Base-by-base conservation (phyloP, 176 grass and related monocot genomes). In the Tillandsia leiboldiana region DNA sequence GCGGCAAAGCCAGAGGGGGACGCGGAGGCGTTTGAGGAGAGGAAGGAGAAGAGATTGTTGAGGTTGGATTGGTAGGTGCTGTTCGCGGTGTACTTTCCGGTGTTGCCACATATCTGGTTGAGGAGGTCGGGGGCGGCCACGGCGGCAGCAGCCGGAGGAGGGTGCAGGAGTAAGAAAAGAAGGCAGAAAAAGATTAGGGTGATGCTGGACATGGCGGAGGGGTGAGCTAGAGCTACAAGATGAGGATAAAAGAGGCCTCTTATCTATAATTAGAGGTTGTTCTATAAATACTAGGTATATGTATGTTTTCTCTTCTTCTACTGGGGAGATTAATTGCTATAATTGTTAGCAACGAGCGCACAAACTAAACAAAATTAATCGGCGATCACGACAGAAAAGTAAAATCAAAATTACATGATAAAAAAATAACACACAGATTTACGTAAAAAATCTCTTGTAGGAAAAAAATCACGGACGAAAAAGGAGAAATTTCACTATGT, bases 51-150 rank as follows among this genome's bases (percentile, higher is more conserved):
- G 73, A 77, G 12, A 42, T 70, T 9, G 69, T 75, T 68, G 18
- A 88, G 76, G 47, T 88, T 83, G 29, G 77, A 23, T 20, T 83
- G 67, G 67, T 92, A 92, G 0, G 53, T 75, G 76, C 66, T 81
- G 76, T 88, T 81, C 1, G 65, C 49, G 2, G 9, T 29, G 66
- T 76, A 92, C 63, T 13, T 70, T 71, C 4, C 64, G 12, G 54
- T 26, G 8, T 0, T 11, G 53, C 66, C 83, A 68, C 87, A 91
- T 11, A 62, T 0, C 0, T 68, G 5, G 56, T 0, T 9, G 54
- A 58, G 18, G 56, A 20, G 3, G 54, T 20, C 14, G 9, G 11
- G n/a, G 56, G 56, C 12, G 56, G n/a, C 7, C 29, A 33, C 29
- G 29, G 29, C 64, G 3, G 63, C 50, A 49, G 12, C 12, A 2